Percentiles rank a stretch among this genome's conserved stretches.
These are phyloP conservation scores for Cucurbita maxima DNA, from an alignment of 306 rosid species.

Conservation along the genomic window DNA sequence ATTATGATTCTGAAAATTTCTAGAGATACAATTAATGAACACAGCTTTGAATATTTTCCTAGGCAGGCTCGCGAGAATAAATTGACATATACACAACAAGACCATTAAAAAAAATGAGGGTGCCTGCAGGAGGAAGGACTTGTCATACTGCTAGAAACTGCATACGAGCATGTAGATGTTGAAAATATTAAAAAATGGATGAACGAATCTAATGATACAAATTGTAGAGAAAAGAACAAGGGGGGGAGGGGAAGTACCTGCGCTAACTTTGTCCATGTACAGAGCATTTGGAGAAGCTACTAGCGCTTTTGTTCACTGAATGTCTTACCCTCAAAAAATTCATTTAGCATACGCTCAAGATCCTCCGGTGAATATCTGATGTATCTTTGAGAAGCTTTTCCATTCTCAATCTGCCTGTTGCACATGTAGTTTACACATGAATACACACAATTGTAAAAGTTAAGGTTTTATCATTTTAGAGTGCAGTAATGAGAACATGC, in stretches of 20 bases:
- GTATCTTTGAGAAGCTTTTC: constrained; percentile 69
- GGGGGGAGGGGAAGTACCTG: not conserved
- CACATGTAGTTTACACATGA: not conserved
- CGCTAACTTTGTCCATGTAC: constrained; percentile 1
- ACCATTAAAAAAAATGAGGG: not conserved
- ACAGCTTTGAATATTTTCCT: not conserved
- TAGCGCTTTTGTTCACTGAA: constrained; percentile 76
- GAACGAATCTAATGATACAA: not conserved
- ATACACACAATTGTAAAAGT: not conserved
- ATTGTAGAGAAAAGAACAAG: not conserved
- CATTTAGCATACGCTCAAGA: constrained; percentile 72
- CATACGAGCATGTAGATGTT: not conserved
- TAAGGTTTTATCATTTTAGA: not conserved
- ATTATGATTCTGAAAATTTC: not conserved
- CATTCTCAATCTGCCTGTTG: constrained; percentile 81
- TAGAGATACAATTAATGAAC: not conserved
- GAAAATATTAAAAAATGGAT: not conserved
- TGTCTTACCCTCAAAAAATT: constrained; percentile 81
- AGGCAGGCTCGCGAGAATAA: not conserved
- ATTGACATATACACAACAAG: not conserved
- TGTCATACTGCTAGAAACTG: not conserved
- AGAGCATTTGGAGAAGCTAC: constrained; percentile 5
- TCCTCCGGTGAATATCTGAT: constrained; percentile 49
- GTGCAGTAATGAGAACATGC: constrained; percentile 18
- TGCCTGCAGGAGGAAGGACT: not conserved